phyloP scores from a whole-genome alignment of 2,329 filamentous ascomycete genomes.

The Cladosporium sp. region DNA sequence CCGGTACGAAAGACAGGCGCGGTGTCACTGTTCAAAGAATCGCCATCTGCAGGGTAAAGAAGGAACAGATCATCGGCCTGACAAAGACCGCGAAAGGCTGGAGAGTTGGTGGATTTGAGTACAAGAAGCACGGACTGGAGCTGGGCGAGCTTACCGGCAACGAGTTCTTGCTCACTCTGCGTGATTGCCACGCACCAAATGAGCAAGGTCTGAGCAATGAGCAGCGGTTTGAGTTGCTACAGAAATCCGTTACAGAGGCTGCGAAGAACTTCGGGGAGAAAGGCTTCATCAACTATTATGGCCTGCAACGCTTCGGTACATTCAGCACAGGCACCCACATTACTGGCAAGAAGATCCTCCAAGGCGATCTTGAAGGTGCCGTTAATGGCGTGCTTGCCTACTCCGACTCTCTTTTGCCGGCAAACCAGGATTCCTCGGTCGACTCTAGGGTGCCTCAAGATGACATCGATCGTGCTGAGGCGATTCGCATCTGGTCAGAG shows the following conservation, averaged over 20 bases:
- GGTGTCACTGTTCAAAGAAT: conserved; percentile 81
- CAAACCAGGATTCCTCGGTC: conserved; percentile 40
- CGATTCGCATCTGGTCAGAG: conserved; percentile 68
- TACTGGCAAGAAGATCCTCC: conserved; percentile 77
- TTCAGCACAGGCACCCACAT: conserved; percentile 80
- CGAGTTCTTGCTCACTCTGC: conserved; percentile 86
- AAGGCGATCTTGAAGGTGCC: conserved; percentile 74
- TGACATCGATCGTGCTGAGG: conserved; percentile 72
- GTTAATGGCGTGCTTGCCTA: conserved; percentile 73
- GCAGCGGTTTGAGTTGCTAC: conserved; percentile 43
- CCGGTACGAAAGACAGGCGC: conserved; percentile 86
- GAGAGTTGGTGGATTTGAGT: conserved; percentile 73
- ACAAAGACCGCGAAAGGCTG: conserved; percentile 58
- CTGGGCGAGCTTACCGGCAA: conserved; percentile 85
- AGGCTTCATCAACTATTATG: conserved; percentile 97
- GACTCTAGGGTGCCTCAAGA: conserved; percentile 60
- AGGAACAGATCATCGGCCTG: conserved; percentile 60
- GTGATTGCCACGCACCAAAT: conserved; percentile 67
- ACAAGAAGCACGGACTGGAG: conserved; percentile 65
- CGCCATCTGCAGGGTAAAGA: conserved; percentile 58
- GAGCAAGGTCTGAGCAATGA: conserved; percentile 29
- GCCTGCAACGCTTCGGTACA: conserved; percentile 92
- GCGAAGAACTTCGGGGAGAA: conserved; percentile 63
- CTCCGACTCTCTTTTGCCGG: conserved; percentile 57
- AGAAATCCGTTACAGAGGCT: conserved; percentile 51